A percentile compares a stretch with the other conserved stretches of the same genome.
Evolutionary conservation across 176 grass and related monocot species (phyloP).

Genomic region (Carex parvula): DNA sequence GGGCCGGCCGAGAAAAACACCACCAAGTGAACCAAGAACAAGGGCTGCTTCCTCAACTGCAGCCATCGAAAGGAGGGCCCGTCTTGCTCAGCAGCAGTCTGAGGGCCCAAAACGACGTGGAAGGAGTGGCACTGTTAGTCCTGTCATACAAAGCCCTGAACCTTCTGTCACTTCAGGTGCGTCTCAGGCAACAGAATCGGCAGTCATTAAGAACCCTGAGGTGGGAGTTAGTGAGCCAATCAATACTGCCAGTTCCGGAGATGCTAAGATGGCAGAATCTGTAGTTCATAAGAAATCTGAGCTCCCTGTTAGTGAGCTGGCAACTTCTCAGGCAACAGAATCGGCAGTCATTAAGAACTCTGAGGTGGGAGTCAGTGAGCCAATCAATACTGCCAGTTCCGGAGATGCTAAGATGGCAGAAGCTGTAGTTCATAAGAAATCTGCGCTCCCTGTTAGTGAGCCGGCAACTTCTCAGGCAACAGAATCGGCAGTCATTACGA

Average conservation of each 20-base stretch:
- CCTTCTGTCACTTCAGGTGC: conserved; percentile 10
- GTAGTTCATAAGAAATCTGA: conserved; percentile 16
- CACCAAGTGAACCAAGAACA: conserved; percentile 16
- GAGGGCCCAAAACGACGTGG: conserved; percentile 23
- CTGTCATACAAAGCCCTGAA: conserved; percentile 15
- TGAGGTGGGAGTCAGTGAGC: neutral
- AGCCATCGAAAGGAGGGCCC: conserved; percentile 20
- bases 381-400: neutral
- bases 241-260: neutral
- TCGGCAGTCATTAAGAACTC: neutral
- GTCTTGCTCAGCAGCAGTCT: conserved; percentile 27
- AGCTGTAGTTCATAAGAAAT: neutral
- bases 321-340: neutral
- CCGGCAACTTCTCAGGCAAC: neutral
- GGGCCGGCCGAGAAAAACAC: conserved; percentile 19
- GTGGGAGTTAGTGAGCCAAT: neutral
- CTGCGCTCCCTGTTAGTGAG: conserved; percentile 21
- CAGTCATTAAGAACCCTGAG: conserved; percentile 1
- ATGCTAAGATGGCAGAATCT: neutral
- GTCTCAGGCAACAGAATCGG: conserved; percentile 7
- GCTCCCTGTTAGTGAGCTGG: conserved; percentile 14
- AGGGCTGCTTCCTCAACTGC: conserved; percentile 22
- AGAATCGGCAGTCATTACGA: neutral
- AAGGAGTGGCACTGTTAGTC: conserved; percentile 21
- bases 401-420: neutral